Evolutionary conservation across 176 grass and related monocot genomes (phyloP).

Genomic region (Musa troglodytarum): DNA sequence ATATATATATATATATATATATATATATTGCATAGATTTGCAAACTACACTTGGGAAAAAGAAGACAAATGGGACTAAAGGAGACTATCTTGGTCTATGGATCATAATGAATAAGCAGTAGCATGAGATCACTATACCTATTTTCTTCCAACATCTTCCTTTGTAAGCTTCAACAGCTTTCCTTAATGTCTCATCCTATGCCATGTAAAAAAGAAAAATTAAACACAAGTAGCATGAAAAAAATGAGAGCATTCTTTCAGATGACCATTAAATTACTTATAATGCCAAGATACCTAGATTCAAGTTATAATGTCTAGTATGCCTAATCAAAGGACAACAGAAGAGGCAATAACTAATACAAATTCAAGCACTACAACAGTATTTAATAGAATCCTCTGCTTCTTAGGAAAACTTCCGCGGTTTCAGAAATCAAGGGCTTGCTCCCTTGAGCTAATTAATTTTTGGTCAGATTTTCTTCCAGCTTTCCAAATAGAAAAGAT

Average conservation of each 20-base stretch:
- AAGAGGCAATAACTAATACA: background rate
- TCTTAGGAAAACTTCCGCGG: too few relatives aligned
- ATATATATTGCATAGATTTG: background rate
- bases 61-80: background rate
- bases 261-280: constrained; percentile 4
- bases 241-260: constrained; percentile 1
- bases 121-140: constrained; percentile 46
- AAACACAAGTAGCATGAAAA: background rate
- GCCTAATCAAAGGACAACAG: too few relatives aligned
- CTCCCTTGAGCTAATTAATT: too few relatives aligned
- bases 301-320: too few relatives aligned
- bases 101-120: constrained; percentile 6
- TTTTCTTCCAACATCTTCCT: constrained; percentile 99
- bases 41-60: background rate
- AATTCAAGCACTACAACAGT: background rate
- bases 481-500: too few relatives aligned
- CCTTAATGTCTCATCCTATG: constrained; percentile 82
- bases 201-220: constrained; percentile 24
- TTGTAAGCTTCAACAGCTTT: constrained; percentile 79
- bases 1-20: too few relatives aligned
- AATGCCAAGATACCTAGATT: background rate
- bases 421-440: too few relatives aligned
- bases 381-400: background rate
- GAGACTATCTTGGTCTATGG: background rate
- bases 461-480: too few relatives aligned